Percentiles rank a stretch among this genome's conserved stretches.
Evolutionary conservation across 176 grass and related monocot species (phyloP).

Genomic region (Bothriochloa decipiens): DNA sequence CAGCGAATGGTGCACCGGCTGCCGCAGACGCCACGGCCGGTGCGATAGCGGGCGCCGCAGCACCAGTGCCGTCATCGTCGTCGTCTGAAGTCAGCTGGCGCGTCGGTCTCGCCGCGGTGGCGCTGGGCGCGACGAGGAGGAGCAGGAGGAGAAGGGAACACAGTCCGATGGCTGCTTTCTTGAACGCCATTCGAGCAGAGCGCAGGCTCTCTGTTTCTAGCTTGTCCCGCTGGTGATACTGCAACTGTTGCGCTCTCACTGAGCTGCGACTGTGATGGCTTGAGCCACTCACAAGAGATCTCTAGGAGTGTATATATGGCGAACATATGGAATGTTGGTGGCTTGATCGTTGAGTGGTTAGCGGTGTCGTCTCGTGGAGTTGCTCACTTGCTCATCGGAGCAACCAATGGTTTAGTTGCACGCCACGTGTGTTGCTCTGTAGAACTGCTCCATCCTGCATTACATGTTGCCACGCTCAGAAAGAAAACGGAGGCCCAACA

Average conservation of each 20-base stretch:
- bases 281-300: not conserved
- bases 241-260: not conserved
- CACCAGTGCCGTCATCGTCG: not conserved
- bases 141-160: not conserved
- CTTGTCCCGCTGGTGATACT: not conserved
- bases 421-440: not conserved
- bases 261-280: slow-evolving; percentile 18
- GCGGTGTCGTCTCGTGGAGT: slow-evolving; percentile 19
- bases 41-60: not conserved
- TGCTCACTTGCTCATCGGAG: slow-evolving; percentile 25
- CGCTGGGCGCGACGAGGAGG: slow-evolving; percentile 34
- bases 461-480: not conserved
- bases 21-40: not conserved
- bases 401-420: slow-evolving; percentile 38
- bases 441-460: too few species aligned
- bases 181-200: slow-evolving; percentile 26
- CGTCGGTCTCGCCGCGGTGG: slow-evolving; percentile 19
- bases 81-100: slow-evolving; percentile 31
- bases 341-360: slow-evolving; percentile 36
- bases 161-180: not conserved
- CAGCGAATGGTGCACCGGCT: slow-evolving; percentile 3
- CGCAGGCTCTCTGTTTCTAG: not conserved
- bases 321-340: not conserved
- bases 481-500: not conserved
- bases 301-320: not conserved